These are phyloP conservation scores for Staphylotrichum longicolle DNA, from an alignment of 495 filamentous ascomycete genomes.

Conservation along the genomic window DNA sequence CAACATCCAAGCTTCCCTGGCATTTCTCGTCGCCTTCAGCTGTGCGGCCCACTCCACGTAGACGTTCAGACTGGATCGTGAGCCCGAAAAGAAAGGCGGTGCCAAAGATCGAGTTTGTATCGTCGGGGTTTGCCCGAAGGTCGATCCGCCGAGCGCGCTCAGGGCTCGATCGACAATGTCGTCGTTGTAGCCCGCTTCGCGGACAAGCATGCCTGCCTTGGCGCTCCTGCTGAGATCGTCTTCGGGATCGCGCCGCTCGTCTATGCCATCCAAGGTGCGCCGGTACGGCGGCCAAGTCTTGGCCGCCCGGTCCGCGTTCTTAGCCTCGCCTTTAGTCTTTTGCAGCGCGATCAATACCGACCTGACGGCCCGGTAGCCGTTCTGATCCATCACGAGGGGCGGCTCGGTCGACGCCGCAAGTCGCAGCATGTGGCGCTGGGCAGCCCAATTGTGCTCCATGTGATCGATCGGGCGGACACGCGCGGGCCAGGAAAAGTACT, in stretches of 20 bases:
- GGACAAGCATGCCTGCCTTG: conserved; percentile 39
- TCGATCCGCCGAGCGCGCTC: conserved; percentile 39
- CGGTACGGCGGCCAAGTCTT: conserved; percentile 50
- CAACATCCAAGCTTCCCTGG: conserved; percentile 44
- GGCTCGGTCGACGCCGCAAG: conserved; percentile 38
- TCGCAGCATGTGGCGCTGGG: conserved; percentile 41
- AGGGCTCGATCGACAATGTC: conserved; percentile 37
- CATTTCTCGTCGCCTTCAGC: conserved; percentile 44
- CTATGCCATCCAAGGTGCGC: conserved; percentile 43
- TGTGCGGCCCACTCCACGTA: conserved; percentile 38
- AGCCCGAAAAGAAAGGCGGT: conserved; percentile 26
- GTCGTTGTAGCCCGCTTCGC: conserved; percentile 42
- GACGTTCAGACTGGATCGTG: conserved; percentile 28
- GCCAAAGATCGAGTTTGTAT: conserved; percentile 41
- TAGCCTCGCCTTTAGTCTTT: conserved; percentile 40
- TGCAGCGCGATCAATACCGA: conserved; percentile 39
- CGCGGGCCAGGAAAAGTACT: conserved; percentile 33
- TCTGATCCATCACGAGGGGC: conserved; percentile 37
- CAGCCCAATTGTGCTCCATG: conserved; percentile 46
- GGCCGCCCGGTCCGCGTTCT: conserved; percentile 36
- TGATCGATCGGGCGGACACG: conserved; percentile 29
- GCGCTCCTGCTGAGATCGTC: conserved; percentile 43
- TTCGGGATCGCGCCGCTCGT: conserved; percentile 40
- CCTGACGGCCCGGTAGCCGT: conserved; percentile 41
- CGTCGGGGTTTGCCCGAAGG: conserved; percentile 35